phyloP scores from a whole-genome alignment of 305 asterid species.

The Fraxinus baroniana region DNA sequence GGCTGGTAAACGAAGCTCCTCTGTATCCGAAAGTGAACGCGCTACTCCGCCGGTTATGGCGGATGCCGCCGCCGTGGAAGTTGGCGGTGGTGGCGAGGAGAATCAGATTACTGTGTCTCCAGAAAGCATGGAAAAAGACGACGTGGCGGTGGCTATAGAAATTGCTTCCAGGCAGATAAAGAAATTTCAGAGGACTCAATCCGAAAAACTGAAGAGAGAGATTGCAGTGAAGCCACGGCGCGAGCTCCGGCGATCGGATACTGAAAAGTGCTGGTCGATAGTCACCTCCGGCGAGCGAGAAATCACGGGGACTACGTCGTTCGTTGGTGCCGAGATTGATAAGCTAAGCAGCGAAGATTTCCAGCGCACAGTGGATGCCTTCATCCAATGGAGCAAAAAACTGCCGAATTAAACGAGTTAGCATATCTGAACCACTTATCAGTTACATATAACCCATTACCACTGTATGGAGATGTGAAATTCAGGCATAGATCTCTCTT shows the following conservation, averaged over 20 bases:
- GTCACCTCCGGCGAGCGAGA: not conserved
- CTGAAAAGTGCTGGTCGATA: constrained; percentile 29
- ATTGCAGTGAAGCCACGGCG: constrained; percentile 36
- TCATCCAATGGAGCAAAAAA: constrained; percentile 48
- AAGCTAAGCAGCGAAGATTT: constrained; percentile 71
- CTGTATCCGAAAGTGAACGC: not conserved
- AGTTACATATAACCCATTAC: constrained; percentile 13
- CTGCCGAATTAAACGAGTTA: constrained; percentile 16
- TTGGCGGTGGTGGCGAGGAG: constrained; percentile 17
- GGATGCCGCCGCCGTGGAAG: not conserved
- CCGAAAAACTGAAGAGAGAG: constrained; percentile 63
- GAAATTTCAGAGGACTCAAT: constrained; percentile 71
- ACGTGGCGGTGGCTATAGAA: constrained; percentile 49
- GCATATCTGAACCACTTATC: constrained; percentile 15
- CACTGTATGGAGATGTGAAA: not conserved
- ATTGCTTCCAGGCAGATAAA: constrained; percentile 53
- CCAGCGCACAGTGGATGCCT: constrained; percentile 56
- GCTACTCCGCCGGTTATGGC: constrained; percentile 11
- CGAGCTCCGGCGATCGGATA: constrained; percentile 60
- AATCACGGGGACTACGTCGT: constrained; percentile 7
- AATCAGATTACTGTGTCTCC: constrained; percentile 38
- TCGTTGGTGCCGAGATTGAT: constrained; percentile 42
- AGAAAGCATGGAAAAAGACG: constrained; percentile 37
- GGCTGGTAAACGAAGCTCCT: constrained; percentile 18
- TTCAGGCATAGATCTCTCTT: not conserved